Conservation (phyloP, 257 asterid species). For the Schizonepeta tenuifolia region DNA sequence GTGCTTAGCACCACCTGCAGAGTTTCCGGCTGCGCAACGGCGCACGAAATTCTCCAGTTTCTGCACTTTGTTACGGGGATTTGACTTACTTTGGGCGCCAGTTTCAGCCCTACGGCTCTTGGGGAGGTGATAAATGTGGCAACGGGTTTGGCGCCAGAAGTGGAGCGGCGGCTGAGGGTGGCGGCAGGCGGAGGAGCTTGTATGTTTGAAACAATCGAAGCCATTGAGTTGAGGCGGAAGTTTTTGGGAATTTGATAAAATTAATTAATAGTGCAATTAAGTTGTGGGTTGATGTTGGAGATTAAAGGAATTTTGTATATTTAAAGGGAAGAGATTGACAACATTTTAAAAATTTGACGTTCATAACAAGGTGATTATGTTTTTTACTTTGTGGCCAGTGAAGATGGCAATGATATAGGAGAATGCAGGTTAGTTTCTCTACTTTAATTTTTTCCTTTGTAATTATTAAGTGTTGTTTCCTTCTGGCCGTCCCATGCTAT, state of each 20-base stretch:
- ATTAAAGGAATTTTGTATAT: conserved; percentile 6
- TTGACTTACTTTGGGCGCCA: conserved; percentile 31
- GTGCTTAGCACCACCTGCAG: conserved; percentile 48
- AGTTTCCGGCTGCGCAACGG: conserved; percentile 48
- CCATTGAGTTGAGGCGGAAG: conserved; percentile 30
- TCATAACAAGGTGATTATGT: conserved; percentile 30
- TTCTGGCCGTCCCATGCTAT: background rate
- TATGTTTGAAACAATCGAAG: conserved; percentile 41
- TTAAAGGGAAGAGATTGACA: conserved; percentile 27
- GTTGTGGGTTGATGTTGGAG: background rate
- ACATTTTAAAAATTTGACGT: conserved; percentile 27
- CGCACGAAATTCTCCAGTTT: conserved; percentile 35
- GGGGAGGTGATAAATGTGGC: background rate
- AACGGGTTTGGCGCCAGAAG: background rate
- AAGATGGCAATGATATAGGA: conserved; percentile 29
- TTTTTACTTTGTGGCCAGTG: conserved; percentile 26
- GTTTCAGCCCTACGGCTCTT: conserved; percentile 24
- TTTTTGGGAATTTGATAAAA: background rate
- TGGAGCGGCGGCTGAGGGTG: conserved; percentile 19
- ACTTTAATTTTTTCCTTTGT: background rate
- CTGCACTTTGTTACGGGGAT: conserved; percentile 10
- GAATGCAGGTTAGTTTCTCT: background rate
- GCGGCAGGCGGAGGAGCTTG: conserved; percentile 35
- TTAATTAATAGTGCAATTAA: background rate
- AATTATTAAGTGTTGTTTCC: background rate